Evolutionary conservation across 2,329 filamentous ascomycete genomes (phyloP), one percentile per base, ranked within the genome.

Genomic region (Paracamarosporium sp.): DNA sequence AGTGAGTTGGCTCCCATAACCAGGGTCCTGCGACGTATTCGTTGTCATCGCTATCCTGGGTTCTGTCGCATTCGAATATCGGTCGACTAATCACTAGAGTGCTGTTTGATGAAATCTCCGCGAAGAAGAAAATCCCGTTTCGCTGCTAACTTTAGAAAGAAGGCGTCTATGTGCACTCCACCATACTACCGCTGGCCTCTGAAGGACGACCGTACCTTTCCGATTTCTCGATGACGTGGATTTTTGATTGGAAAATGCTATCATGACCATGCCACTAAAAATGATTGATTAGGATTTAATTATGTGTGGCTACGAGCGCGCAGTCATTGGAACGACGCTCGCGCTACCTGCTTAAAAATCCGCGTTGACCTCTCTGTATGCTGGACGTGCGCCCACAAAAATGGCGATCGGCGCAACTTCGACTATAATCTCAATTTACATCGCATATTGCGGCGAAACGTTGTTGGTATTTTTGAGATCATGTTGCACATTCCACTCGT

Each of bases 371-470:
- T 53, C 12, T 20, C 7, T 50, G 13, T 30, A 50, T n/a, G 33
- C 33, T 7, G 47, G 33, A 13, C 35, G 47, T 28, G 47, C 35
- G 15, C 24, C 41, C 8, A 41, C 47, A 1, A 35, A 35, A 12
- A 22, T 31, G 4, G 22, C 33, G 4, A 30, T 50, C 15, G 47
- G 47, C 12, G 35, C 35, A 38, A 40, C 22, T 1, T 50, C 28
- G 11, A 30, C 30, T 20, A 46, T 38, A 12, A 46, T 38, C 22
- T 30, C 24, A 1, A 35, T 89, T 17, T 89, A 88, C 67, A 83
- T 89, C 25, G 82, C 85, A 28, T 87, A 90, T 70, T 81, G 89
- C 36, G 83, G 86, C 8, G 87, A 13, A 82, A 85, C 30, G 80
- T 92, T 35, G 87, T 91, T 24, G 86, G 88, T 55, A 84, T 86